Conservation (phyloP, 179 eudicot genomes). For the Vitellaria paradoxa region DNA sequence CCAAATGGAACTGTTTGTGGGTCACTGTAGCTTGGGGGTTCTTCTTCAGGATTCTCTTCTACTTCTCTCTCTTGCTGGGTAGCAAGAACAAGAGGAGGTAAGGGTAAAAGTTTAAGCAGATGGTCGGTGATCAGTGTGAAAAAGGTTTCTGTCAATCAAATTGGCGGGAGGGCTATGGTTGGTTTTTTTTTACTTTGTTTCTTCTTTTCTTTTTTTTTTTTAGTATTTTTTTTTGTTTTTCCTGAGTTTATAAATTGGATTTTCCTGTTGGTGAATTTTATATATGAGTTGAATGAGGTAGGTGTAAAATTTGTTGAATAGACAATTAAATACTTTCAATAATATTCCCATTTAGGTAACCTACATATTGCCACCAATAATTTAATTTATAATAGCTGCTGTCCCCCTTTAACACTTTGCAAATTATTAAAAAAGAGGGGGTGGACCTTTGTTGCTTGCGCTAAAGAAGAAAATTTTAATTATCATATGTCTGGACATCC, state of each 20-base stretch:
- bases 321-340: neutral
- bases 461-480: too few relatives aligned
- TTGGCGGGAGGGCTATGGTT: neutral
- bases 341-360: too few relatives aligned
- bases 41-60: conserved; percentile 43
- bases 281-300: neutral
- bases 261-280: neutral
- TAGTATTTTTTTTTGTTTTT: neutral
- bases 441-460: too few relatives aligned
- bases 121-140: neutral
- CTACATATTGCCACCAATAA: too few relatives aligned
- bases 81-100: conserved; percentile 46
- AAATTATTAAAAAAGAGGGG: too few relatives aligned
- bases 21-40: conserved; percentile 51
- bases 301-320: neutral
- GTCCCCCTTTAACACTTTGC: too few relatives aligned
- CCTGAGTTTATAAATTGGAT: neutral
- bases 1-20: conserved; percentile 44
- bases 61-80: conserved; percentile 38
- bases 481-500: too few relatives aligned
- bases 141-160: neutral
- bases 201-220: neutral
- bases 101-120: neutral
- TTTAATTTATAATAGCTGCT: too few relatives aligned
- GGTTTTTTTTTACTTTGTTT: neutral